A percentile compares a stretch with the other conserved stretches of the same genome.
Conservation (phyloP, 345 rosid genomes). For the Brassica cretica region DNA sequence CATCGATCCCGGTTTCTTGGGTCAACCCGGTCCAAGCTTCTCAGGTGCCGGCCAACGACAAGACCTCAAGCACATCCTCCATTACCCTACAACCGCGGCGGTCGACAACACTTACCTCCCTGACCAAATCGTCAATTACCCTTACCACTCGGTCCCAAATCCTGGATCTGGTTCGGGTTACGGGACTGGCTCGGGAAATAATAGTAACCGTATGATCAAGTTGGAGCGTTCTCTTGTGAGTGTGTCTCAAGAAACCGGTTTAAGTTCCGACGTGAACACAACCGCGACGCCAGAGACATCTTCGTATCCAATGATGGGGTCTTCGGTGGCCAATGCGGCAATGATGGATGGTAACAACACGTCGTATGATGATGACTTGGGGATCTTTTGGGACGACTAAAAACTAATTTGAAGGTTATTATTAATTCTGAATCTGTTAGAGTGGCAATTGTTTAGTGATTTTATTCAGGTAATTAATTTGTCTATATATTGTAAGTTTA, state of each 20-base stretch:
- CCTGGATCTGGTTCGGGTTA: slow-evolving; percentile 33
- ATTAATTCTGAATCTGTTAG: slow-evolving; percentile 26
- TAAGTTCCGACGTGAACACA: slow-evolving; percentile 50
- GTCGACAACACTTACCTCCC: slow-evolving; percentile 68
- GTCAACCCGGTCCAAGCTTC: slow-evolving; percentile 35
- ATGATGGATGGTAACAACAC: slow-evolving; percentile 28
- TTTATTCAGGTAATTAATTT: slow-evolving; percentile 4
- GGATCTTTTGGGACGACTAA: slow-evolving; percentile 34
- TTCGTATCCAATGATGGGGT: slow-evolving; percentile 21
- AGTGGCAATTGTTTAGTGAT: slow-evolving; percentile 26
- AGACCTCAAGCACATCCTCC: slow-evolving; percentile 36
- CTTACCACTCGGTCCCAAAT: slow-evolving; percentile 31
- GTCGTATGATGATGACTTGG: slow-evolving; percentile 35
- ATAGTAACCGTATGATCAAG: slow-evolving; percentile 28
- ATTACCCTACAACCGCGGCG: slow-evolving; percentile 44
- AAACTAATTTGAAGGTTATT: slow-evolving; percentile 12
- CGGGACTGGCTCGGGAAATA: slow-evolving; percentile 35
- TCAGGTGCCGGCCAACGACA: slow-evolving; percentile 13
- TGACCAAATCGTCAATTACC: slow-evolving; percentile 46
- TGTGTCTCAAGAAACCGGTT: slow-evolving; percentile 60
- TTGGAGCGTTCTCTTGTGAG: slow-evolving; percentile 40
- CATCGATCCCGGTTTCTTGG: slow-evolving; percentile 30
- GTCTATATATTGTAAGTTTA: background rate
- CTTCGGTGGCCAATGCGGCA: background rate
- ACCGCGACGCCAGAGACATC: slow-evolving; percentile 48